Conservation (phyloP, 106 monocot species). For the Apostasia shenzhenica region DNA sequence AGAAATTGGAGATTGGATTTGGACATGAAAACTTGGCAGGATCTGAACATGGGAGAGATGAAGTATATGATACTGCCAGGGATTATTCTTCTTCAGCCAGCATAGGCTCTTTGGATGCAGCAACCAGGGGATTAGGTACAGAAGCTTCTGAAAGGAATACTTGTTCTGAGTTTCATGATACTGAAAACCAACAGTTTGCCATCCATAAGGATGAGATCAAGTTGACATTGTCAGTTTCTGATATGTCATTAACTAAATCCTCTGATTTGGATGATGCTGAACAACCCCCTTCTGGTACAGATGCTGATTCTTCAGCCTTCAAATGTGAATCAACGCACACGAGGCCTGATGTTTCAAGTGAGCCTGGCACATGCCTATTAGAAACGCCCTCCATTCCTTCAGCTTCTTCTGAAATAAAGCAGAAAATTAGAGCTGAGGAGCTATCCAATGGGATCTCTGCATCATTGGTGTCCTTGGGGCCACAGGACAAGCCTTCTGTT, state of each 20-base stretch:
- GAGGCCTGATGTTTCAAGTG: conserved; percentile 5
- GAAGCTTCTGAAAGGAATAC: conserved; percentile 1
- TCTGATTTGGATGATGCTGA: conserved; percentile 8
- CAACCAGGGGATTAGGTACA: background rate
- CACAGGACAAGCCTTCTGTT: conserved; percentile 16
- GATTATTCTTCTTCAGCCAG: conserved; percentile 2
- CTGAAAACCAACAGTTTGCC: background rate
- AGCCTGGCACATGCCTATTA: background rate
- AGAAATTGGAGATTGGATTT: conserved; percentile 1
- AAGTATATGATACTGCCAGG: conserved; percentile 6
- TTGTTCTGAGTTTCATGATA: background rate
- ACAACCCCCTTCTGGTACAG: background rate
- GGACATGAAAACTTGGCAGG: conserved; percentile 7
- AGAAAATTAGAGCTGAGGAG: conserved; percentile 11
- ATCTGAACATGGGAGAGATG: conserved; percentile 2
- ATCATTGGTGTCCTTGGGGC: conserved; percentile 8
- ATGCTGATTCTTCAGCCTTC: background rate
- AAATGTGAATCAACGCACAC: conserved; percentile 1
- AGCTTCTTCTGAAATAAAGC: conserved; percentile 8
- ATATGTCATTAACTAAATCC: background rate
- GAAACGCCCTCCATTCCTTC: conserved; percentile 1
- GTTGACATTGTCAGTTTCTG: background rate
- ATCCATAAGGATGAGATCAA: background rate
- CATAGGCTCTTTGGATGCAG: conserved; percentile 7
- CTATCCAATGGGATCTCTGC: background rate